phyloP scores from a whole-genome alignment of 495 filamentous ascomycete species.

The Xylaria telfairii region DNA sequence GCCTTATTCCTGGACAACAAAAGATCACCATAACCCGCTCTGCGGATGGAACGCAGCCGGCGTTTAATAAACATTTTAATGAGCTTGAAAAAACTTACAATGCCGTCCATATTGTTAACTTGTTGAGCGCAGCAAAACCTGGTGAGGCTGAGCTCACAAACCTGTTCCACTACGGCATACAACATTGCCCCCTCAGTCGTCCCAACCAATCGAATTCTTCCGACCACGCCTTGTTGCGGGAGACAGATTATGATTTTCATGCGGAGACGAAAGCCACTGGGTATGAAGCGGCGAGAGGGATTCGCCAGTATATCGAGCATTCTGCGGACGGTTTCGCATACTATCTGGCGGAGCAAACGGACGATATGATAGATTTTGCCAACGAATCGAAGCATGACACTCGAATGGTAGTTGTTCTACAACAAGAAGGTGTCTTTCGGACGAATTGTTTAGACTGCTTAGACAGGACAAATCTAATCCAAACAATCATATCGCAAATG shows the following conservation, averaged over 20 bases:
- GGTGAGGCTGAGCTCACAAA: constrained; percentile 82
- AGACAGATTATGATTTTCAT: constrained; percentile 93
- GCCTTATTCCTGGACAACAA: constrained; percentile 88
- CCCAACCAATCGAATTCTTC: constrained; percentile 49
- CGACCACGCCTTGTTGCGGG: constrained; percentile 73
- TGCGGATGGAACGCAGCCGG: constrained; percentile 88
- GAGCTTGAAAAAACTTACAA: constrained; percentile 83
- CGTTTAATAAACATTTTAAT: constrained; percentile 94
- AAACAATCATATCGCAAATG: constrained; percentile 93
- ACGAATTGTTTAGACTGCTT: constrained; percentile 97
- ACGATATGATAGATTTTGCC: constrained; percentile 47
- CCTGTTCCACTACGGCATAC: constrained; percentile 78
- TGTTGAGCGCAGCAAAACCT: constrained; percentile 84
- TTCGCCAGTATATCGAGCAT: constrained; percentile 72
- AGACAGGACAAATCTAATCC: constrained; percentile 94
- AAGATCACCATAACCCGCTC: constrained; percentile 92
- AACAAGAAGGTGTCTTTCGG: constrained; percentile 93
- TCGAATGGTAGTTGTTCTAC: constrained; percentile 72
- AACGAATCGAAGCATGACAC: constrained; percentile 41
- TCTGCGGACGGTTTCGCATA: constrained; percentile 89
- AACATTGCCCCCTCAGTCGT: constrained; percentile 68
- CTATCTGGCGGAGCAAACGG: constrained; percentile 77
- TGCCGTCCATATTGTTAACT: constrained; percentile 86
- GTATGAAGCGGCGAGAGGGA: constrained; percentile 84
- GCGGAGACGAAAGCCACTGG: constrained; percentile 87